Evolutionary conservation across 1,284 basidiomycete species (phyloP).

Genomic region (Ustilago hordei): DNA sequence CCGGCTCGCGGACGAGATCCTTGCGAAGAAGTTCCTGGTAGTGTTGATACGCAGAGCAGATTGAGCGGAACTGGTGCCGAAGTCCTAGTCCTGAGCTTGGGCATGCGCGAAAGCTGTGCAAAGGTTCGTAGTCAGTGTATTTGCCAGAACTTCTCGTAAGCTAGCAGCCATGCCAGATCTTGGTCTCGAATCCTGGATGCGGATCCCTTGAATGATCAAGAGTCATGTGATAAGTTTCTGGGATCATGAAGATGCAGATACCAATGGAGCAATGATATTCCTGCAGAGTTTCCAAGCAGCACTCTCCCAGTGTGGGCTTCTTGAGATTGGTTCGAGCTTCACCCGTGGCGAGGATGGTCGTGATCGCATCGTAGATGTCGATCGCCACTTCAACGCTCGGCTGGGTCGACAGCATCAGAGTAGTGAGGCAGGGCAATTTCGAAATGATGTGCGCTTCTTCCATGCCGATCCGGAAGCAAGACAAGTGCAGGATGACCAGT

Average conservation of each 20-base stretch:
- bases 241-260: background rate
- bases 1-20: background rate
- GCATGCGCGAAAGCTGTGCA: background rate
- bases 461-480: background rate
- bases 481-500: background rate
- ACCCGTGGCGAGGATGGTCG: background rate
- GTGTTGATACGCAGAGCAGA: background rate
- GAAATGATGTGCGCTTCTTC: background rate
- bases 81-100: constrained; percentile 1
- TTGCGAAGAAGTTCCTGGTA: background rate
- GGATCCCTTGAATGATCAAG: background rate
- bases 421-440: constrained; percentile 2
- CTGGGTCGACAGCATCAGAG: background rate
- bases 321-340: constrained; percentile 1
- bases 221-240: background rate
- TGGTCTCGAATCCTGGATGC: background rate
- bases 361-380: constrained; percentile 1
- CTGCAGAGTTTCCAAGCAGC: background rate
- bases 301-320: background rate
- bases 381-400: background rate
- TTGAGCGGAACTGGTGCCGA: background rate
- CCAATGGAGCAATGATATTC: background rate
- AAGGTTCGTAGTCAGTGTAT: background rate
- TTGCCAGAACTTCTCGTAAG: background rate
- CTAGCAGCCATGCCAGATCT: constrained; percentile 4